A percentile compares a stretch with the other conserved stretches of the same genome.
Conservation (phyloP, 306 rosid species). For the Vigna reflexopilosa region DNA sequence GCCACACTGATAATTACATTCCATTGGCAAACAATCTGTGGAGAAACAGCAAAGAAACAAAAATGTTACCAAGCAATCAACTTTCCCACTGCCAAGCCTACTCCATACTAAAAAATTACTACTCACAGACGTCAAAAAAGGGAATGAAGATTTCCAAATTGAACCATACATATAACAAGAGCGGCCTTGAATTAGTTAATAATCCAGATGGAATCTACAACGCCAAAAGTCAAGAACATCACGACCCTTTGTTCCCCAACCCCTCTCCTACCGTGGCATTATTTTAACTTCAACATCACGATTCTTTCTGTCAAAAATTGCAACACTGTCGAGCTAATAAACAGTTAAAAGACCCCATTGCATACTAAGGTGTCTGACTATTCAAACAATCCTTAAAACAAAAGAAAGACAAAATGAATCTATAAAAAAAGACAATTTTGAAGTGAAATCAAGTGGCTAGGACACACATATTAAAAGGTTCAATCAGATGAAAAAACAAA, state of each 20-base stretch:
- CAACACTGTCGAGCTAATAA: constrained; percentile 3
- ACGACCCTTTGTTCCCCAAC: constrained; percentile 8
- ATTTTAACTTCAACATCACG: constrained; percentile 1
- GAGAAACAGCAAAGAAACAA: constrained; percentile 26
- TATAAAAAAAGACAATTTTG: neutral
- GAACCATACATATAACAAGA: neutral
- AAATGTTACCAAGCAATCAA: constrained; percentile 34
- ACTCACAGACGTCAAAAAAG: constrained; percentile 10
- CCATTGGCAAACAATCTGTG: constrained; percentile 52
- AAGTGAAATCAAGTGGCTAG: constrained; percentile 18
- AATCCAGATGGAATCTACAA: neutral
- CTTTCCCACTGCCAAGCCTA: constrained; percentile 19
- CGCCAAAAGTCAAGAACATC: constrained; percentile 3
- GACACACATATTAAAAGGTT: neutral
- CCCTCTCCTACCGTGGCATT: neutral
- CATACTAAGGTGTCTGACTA: neutral
- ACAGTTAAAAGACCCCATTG: neutral
- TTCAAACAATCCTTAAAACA: neutral
- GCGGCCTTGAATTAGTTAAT: neutral
- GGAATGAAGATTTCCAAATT: constrained; percentile 22
- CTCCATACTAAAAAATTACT: neutral
- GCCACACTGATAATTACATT: constrained; percentile 39
- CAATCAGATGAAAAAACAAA: neutral
- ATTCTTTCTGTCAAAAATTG: constrained; percentile 28
- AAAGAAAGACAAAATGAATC: neutral